Base-by-base conservation (phyloP, 495 filamentous ascomycete species). In the Lichina pygmaea region DNA sequence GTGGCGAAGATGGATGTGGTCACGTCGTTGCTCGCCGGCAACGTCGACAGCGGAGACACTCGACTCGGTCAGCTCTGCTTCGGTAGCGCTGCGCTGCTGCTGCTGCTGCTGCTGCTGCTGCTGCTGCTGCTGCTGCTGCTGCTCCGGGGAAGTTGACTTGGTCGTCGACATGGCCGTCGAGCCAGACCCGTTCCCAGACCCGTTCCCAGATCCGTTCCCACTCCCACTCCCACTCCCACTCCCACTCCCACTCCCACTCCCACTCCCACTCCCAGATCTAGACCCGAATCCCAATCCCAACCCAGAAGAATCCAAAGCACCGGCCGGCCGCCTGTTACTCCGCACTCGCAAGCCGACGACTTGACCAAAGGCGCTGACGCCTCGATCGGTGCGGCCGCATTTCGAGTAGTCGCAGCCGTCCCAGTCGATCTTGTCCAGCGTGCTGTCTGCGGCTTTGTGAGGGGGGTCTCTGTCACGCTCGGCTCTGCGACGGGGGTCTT, bases 361-460 rank as follows among this genome's bases (percentile, higher is more conserved):
- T 62, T 97, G 89, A 6, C 89, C 91, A 65, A 95, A 97, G 6
- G 89, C 84, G 62, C 83, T 93, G 32, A 97, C 89, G 17, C 89
- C 89, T 46, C 70, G 68, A 55, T 97, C 89, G 12, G 89, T 97
- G 45, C 89, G 65, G 2, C 89, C 89, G 53, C 86, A 92, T 57
- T 95, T 97, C 0, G 80, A 81, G 58, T 94, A 97, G 42, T 91
- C 77, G 54, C 68, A 81, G 0, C 74, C 74, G 33, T 79, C 71
- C 68, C 81, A 93, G 55, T 80, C 76, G 13, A 70, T 57, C 41
- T 65, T 63, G 15, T 62, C 60, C 24, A 49, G 47, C 13, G 45
- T 31, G 6, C 1, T 34, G 48, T 16, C n/a, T n/a, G n/a, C n/a
- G n/a, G n/a, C n/a, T n/a, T 16, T 24, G 24, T 24, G 24, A 24